A percentile compares a stretch with the other conserved stretches of the same genome.
Conservation (phyloP, 768 basidiomycete genomes). For the Rhizopogon vesiculosus region DNA sequence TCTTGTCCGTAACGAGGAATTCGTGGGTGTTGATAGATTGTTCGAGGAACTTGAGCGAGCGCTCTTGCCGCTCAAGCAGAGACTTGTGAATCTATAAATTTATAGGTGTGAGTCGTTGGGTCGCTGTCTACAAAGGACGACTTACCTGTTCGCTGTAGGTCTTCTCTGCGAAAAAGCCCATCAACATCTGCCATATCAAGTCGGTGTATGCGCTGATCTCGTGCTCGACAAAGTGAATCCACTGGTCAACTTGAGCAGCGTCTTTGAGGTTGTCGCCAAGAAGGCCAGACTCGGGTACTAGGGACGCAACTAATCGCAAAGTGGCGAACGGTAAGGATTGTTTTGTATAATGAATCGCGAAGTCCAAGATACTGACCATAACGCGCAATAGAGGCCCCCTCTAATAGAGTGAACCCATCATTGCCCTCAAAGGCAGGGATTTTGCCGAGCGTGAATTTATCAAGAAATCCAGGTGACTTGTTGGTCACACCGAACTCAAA, state of each 20-base stretch:
- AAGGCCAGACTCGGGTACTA: slow-evolving; percentile 20
- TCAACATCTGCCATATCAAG: no score
- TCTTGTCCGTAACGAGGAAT: slow-evolving; percentile 16
- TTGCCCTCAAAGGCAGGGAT: slow-evolving; percentile 21
- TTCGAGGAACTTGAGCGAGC: slow-evolving; percentile 18
- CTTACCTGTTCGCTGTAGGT: slow-evolving; percentile 11
- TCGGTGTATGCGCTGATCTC: no score
- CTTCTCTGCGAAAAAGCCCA: slow-evolving; percentile 7
- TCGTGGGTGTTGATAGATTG: slow-evolving; percentile 16
- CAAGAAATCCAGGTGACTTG: slow-evolving; percentile 21
- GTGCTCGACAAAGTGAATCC: slow-evolving; percentile 27
- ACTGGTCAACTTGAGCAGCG: slow-evolving; percentile 25
- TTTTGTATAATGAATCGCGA: background rate
- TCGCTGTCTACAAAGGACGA: background rate
- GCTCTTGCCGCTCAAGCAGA: slow-evolving; percentile 14
- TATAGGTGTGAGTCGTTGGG: background rate
- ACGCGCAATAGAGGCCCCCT: slow-evolving; percentile 24
- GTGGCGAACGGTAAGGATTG: background rate
- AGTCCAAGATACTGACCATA: slow-evolving; percentile 12
- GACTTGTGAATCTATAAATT: slow-evolving; percentile 13
- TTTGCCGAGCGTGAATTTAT: slow-evolving; percentile 26
- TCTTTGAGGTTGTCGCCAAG: slow-evolving; percentile 20
- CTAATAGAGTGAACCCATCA: slow-evolving; percentile 20
- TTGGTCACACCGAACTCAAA: no score
- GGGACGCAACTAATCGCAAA: slow-evolving; percentile 12